These are phyloP conservation scores for Lolium rigidum DNA, from an alignment of 176 grass and related monocot species.

Conservation along the genomic window DNA sequence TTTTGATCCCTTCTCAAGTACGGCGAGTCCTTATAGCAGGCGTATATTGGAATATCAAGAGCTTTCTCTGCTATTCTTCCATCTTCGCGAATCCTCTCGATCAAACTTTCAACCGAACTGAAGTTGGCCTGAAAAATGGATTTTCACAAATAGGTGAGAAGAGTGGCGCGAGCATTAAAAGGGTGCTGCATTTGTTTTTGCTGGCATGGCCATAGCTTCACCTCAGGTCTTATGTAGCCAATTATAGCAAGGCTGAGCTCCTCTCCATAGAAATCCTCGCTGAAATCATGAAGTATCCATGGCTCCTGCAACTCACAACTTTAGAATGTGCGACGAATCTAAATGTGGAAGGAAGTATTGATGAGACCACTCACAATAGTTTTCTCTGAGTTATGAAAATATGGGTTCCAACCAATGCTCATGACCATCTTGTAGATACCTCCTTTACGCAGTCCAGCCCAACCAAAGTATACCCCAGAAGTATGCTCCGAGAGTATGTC, in stretches of 20 bases:
- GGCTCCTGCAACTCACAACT: constrained; percentile 63
- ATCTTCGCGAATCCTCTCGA: constrained; percentile 89
- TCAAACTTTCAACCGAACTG: constrained; percentile 84
- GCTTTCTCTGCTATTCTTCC: constrained; percentile 84
- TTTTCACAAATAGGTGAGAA: neutral
- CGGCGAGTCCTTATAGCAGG: constrained; percentile 68
- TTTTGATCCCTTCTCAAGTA: constrained; percentile 52
- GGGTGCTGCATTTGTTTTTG: neutral
- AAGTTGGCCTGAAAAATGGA: constrained; percentile 71
- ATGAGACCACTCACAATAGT: constrained; percentile 67
- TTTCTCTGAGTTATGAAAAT: constrained; percentile 93
- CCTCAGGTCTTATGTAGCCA: constrained; percentile 92
- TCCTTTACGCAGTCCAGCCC: constrained; percentile 65
- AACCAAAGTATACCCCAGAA: constrained; percentile 95
- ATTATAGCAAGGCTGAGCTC: constrained; percentile 87
- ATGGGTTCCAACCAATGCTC: constrained; percentile 99
- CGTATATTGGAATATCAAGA: constrained; percentile 70
- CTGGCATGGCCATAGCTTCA: constrained; percentile 30
- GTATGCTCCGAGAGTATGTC: constrained; percentile 77
- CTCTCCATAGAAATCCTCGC: constrained; percentile 89
- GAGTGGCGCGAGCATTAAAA: neutral
- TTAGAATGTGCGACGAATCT: constrained; percentile 25
- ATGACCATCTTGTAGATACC: constrained; percentile 97
- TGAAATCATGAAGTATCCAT: constrained; percentile 92
- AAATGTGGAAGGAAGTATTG: constrained; percentile 2